Evolutionary conservation across 2,329 filamentous ascomycete species (phyloP), one percentile per base, ranked within the genome.

Genomic region (Celoporthe dispersa): DNA sequence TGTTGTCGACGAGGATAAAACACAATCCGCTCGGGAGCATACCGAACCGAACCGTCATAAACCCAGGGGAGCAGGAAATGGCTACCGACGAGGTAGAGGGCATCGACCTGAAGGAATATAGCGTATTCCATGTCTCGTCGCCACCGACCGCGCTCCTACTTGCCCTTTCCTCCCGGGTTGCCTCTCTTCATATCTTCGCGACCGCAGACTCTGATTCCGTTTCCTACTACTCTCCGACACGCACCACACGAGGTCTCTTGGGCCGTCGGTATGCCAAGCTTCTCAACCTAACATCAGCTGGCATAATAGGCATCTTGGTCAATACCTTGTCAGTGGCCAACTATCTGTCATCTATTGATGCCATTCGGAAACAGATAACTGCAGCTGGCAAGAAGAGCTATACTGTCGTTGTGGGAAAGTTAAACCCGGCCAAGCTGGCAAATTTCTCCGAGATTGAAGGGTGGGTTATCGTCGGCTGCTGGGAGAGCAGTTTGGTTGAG

Each of bases 401-500:
- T 79, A 93, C 95, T 1, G 93, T 99, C 63, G 96, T 99, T 1
- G 96, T 99, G 0, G 96, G 96, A 70, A 98, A 98, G 79, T 85
- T 99, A 35, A 99, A 98, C 77, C 91, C 94, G 0, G 95, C 94
- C 51, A 99, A 99, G 80, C 86, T 99, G 31, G 96, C 96, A 64
- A 99, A 99, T 80, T 99, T 99, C 81, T 89, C 92, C 70, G 96
- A 99, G 80, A 89, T 99, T 6, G 95, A 94, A 59, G 95, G 94
- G 22, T 99, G 96, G 96, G 94, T 98, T 0, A 94, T 98, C 0
- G 93, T 99, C 12, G 95, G 96, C 2, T 99, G 96, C 81, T 99
- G 96, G 96, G 96, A 99, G 82, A 97, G 94, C 79, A 94, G 92
- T 71, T 83, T 98, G 65, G 88, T 99, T 5, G 95, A 98, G 75